phyloP scores from a whole-genome alignment of 1,284 basidiomycete genomes.

The Ustilago cynodontis region DNA sequence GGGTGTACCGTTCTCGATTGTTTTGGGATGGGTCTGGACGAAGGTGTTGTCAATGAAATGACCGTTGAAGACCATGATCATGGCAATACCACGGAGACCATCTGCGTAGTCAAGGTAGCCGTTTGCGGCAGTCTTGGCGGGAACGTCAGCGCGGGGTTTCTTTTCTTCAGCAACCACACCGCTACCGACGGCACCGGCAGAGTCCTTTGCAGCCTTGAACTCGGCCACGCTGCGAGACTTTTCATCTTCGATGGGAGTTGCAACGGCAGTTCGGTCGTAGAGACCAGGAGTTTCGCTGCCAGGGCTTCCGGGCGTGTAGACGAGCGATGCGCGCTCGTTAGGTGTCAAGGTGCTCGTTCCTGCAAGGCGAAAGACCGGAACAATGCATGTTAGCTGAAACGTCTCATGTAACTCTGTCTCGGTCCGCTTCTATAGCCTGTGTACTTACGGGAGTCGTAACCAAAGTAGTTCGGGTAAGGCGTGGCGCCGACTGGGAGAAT shows the following conservation, averaged over 20 bases:
- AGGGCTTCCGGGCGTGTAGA: slow-evolving; percentile 16
- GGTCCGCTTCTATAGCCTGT: no score
- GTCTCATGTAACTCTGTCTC: no score
- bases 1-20: slow-evolving; percentile 67
- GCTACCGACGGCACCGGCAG: slow-evolving; percentile 36
- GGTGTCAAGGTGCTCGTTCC: slow-evolving; percentile 37
- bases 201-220: slow-evolving; percentile 48
- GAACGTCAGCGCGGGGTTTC: slow-evolving; percentile 32
- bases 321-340: slow-evolving; percentile 15
- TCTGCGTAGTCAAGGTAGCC: slow-evolving; percentile 70
- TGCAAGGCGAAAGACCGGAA: no score
- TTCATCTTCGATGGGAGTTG: slow-evolving; percentile 24
- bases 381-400: background rate
- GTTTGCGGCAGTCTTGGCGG: slow-evolving; percentile 35
- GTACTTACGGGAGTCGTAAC: slow-evolving; percentile 38
- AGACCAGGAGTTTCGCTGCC: slow-evolving; percentile 19
- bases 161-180: slow-evolving; percentile 26
- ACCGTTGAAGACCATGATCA: slow-evolving; percentile 70
- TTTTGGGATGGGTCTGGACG: slow-evolving; percentile 65
- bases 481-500: slow-evolving; percentile 24
- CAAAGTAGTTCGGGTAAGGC: slow-evolving; percentile 30
- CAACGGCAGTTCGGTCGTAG: slow-evolving; percentile 22
- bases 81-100: slow-evolving; percentile 70
- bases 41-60: slow-evolving; percentile 71
- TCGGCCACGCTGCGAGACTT: slow-evolving; percentile 22